Evolutionary conservation across 192 early-diverging fungal species (phyloP), one percentile per base, ranked within the genome.

Genomic region (Chytriomyces sp.): DNA sequence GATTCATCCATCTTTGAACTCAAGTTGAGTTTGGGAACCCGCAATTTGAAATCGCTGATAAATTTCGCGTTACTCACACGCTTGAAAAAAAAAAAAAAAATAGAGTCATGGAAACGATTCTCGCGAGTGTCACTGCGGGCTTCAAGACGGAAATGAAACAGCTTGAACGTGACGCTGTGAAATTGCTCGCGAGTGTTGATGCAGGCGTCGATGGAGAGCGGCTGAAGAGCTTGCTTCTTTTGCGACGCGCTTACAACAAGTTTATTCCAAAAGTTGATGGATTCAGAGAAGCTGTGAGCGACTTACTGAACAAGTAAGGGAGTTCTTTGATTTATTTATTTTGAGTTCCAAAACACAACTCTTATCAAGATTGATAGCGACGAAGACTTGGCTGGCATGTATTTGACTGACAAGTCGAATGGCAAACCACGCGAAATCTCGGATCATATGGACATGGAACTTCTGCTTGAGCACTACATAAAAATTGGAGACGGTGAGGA

Each of bases 381-480:
- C 83, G 94, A 97, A 46, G 95, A 97, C 72, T 79, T 97, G 50
- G 95, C 94, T 0, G 92, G 85, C 26, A 93, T 97, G 93, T 97
- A 94, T 75, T 80, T 97, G 71, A 93, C 93, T 4, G 92, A 89
- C 49, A 97, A 97, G 82, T 89, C 89, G 49, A 61, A 76, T 6
- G 90, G 89, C 45, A 61, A 59, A 6, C 79, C 86, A 6, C 87
- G 91, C 48, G 82, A 80, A 6, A 77, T 82, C 10, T 77, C 88
- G 24, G 92, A 95, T 65, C 94, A 97, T 69, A 91, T 94, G 50
- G 96, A 97, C 65, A 92, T 93, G 35, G 96, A 97, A 79, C 86
- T 97, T 59, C 82, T 97, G 80, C 82, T 97, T 62, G 96, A 97
- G 79, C 91, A 95, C 20, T 97, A 97, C 69, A 73, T 94, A 50